Conservation (phyloP, 1,284 basidiomycete species). For the Neonothopanus nambi region DNA sequence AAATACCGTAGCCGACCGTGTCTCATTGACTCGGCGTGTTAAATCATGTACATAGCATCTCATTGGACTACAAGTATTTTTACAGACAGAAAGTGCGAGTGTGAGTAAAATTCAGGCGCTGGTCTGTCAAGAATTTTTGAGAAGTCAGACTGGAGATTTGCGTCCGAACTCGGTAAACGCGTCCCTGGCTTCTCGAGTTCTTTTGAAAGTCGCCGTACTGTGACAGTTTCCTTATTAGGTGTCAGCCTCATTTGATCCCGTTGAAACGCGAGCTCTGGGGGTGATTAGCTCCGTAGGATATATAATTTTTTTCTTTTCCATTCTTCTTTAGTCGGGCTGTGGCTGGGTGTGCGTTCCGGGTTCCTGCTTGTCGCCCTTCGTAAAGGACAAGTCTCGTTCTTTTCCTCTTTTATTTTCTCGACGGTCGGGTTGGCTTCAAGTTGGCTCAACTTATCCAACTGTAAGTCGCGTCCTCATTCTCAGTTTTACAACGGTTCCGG, state of each 20-base stretch:
- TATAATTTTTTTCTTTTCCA: slow-evolving; percentile 11
- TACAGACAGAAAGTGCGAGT: too few relatives aligned
- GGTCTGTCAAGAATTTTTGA: too few relatives aligned
- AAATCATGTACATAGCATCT: too few relatives aligned
- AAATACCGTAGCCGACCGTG: too few relatives aligned
- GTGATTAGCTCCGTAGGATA: slow-evolving; percentile 8
- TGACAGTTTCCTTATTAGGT: slow-evolving; percentile 10
- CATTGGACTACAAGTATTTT: too few relatives aligned
- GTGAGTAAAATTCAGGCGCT: too few relatives aligned
- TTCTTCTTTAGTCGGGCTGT: slow-evolving; percentile 6
- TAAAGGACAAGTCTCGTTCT: slow-evolving; percentile 19
- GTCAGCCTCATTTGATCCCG: slow-evolving; percentile 9
- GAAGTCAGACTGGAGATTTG: too few relatives aligned
- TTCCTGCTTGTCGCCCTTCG: slow-evolving; percentile 16
- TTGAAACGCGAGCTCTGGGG: slow-evolving; percentile 12
- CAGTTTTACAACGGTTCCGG: slow-evolving; percentile 5
- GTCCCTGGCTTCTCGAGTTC: too few relatives aligned
- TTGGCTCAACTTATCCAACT: slow-evolving; percentile 19
- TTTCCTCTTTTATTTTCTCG: slow-evolving; percentile 20
- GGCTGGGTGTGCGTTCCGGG: slow-evolving; percentile 8
- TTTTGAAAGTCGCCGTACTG: too few relatives aligned
- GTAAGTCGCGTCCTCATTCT: slow-evolving; percentile 27
- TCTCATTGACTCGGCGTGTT: too few relatives aligned
- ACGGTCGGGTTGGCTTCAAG: slow-evolving; percentile 18
- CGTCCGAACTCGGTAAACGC: too few relatives aligned